Conservation (phyloP, 106 monocot genomes). For the Acorus gramineus region DNA sequence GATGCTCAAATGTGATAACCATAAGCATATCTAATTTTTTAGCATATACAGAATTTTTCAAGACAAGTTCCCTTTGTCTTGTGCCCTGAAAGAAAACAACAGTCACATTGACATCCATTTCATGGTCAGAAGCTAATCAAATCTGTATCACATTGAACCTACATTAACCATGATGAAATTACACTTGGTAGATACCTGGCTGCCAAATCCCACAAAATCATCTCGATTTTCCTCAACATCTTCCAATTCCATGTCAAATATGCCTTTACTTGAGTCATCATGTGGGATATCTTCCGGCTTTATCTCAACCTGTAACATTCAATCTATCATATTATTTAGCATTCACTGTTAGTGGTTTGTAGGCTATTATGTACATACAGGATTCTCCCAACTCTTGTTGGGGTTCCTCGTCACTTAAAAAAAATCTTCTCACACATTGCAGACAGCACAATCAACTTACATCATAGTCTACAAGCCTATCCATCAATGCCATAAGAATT, state of each 20-base stretch:
- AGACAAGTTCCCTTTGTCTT: conserved; percentile 6
- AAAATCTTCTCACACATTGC: background rate
- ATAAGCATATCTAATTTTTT: conserved; percentile 80
- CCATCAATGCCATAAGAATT: conserved; percentile 55
- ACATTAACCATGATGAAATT: too few relatives aligned
- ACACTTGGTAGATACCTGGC: conserved; percentile 20
- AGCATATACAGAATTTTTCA: conserved; percentile 29
- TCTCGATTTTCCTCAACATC: conserved; percentile 31
- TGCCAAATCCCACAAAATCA: conserved; percentile 9
- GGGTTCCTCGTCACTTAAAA: too few relatives aligned
- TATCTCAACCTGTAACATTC: conserved; percentile 58
- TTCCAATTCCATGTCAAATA: conserved; percentile 93
- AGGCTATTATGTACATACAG: too few relatives aligned
- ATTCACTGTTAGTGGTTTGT: too few relatives aligned
- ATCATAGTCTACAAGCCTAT: conserved; percentile 73
- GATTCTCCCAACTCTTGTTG: too few relatives aligned
- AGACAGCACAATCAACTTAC: conserved; percentile 31
- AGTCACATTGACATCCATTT: too few relatives aligned
- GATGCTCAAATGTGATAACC: conserved; percentile 67
- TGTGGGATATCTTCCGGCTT: conserved; percentile 63
- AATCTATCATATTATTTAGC: background rate
- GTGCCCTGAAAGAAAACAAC: conserved; percentile 7
- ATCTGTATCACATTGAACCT: too few relatives aligned
- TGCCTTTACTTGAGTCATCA: conserved; percentile 57
- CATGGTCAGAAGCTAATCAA: too few relatives aligned